These are phyloP conservation scores for Hibiscus tridactylites DNA, from an alignment of 345 rosid genomes.

Conservation along the genomic window DNA sequence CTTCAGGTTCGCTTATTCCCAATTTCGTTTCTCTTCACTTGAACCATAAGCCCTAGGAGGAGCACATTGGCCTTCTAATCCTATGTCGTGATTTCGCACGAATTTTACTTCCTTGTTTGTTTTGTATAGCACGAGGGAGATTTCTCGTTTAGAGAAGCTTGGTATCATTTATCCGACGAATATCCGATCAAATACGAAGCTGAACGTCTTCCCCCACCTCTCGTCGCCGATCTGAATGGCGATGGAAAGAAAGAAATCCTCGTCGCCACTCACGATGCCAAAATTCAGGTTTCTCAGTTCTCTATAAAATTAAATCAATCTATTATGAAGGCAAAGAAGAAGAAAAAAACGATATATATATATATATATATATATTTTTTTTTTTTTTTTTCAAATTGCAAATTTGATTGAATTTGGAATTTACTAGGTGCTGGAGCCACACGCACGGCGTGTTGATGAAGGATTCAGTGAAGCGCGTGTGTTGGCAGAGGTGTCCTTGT, in stretches of 20 bases:
- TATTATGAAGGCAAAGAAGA: not conserved
- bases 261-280: conserved; percentile 88
- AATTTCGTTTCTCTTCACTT: not conserved
- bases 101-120: not conserved
- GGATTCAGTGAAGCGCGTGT: conserved; percentile 88
- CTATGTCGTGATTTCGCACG: not conserved
- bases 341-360: too few species aligned
- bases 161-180: conserved; percentile 84
- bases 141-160: conserved; percentile 91
- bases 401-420: conserved; percentile 2
- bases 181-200: conserved; percentile 81
- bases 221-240: conserved; percentile 87
- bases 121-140: conserved; percentile 81
- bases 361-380: too few species aligned
- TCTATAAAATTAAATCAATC: not conserved
- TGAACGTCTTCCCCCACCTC: conserved; percentile 89
- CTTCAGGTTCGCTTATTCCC: conserved; percentile 53
- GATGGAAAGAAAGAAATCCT: conserved; percentile 90
- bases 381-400: not conserved
- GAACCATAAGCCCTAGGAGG: not conserved
- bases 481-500: conserved; percentile 48
- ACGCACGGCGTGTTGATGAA: conserved; percentile 72
- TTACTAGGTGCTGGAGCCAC: conserved; percentile 78
- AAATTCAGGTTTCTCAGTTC: conserved; percentile 54
- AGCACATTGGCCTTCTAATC: conserved; percentile 14